A percentile compares a stretch with the other conserved stretches of the same genome.
These are phyloP conservation scores for Roridomyces roridus DNA, from an alignment of 768 basidiomycete genomes.

Conservation along the genomic window DNA sequence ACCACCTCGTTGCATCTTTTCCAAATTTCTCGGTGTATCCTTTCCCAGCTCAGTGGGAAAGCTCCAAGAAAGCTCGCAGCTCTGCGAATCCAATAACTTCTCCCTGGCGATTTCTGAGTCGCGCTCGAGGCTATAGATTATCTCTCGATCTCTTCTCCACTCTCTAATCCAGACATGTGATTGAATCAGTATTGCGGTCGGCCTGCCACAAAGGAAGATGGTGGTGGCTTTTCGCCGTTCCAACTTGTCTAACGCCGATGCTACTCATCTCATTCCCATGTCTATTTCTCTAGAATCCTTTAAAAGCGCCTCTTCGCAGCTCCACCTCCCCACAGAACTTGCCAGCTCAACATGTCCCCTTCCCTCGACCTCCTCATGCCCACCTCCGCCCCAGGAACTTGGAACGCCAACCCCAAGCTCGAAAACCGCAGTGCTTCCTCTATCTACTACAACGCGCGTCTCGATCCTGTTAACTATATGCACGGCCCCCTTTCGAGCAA, in stretches of 20 bases:
- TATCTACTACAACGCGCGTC: conserved; percentile 70
- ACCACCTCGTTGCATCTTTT: too few relatives aligned
- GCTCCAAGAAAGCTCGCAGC: too few relatives aligned
- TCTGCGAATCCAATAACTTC: too few relatives aligned
- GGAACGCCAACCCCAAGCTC: conserved; percentile 14
- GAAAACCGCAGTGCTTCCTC: conserved; percentile 5
- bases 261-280: background rate
- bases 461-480: conserved; percentile 72
- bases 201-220: too few relatives aligned
- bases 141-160: too few relatives aligned
- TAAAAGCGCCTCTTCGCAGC: conserved; percentile 1
- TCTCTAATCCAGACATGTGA: too few relatives aligned
- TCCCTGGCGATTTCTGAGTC: too few relatives aligned
- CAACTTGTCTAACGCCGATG: conserved; percentile 12
- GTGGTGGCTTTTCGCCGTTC: too few relatives aligned
- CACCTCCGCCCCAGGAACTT: background rate
- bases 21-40: too few relatives aligned
- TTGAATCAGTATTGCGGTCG: too few relatives aligned
- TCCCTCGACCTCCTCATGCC: conserved; percentile 16
- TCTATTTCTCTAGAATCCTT: background rate
- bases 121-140: too few relatives aligned
- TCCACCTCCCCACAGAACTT: background rate
- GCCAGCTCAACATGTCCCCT: conserved; percentile 19
- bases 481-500: conserved; percentile 73
- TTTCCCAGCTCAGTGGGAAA: too few relatives aligned